Evolutionary conservation across 2,329 filamentous ascomycete species (phyloP), one percentile per base, ranked within the genome.

Genomic region (Rachicladosporium sp.): DNA sequence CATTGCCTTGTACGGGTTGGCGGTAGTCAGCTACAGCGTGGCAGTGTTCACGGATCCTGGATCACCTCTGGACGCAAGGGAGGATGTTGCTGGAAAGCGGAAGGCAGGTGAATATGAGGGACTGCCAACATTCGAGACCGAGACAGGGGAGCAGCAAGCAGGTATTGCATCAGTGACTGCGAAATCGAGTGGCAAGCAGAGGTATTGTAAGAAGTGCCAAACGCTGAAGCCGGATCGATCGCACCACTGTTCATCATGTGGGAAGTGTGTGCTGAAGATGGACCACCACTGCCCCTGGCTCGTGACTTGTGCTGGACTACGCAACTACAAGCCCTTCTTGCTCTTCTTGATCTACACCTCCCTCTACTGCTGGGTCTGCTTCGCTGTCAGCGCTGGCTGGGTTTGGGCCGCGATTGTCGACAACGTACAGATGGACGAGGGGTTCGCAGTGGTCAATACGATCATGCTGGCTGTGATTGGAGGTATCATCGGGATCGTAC

Each of bases 251-350:
- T 93, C 86, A 8, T 93, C 87, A 3, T 98, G 91, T 65, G 78
- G 81, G 50, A 81, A 82, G 55, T 98, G 91, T 60, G 88, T 98
- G 19, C 71, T 98, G 60, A 98, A 98, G 70, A 98, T 98, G 91
- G 91, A 98, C 59, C 91, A 98, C 61, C 91, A 98, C 66, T 98
- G 91, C 60, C 91, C 91, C 10, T 98, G 91, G 91, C 73, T 98
- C 36, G 89, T 91, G 21, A 94, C 86, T 3, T 98, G 91, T 61
- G 83, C 98, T 43, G 91, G 91, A 12, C 68, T 98, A 47, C 78
- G 77, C 56, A 98, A 98, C 64, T 93, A 95, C 70, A 98, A 98
- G 65, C 74, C 88, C 0, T 98, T 98, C 58, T 61, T 98, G 38
- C 72, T 96, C 3, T 98, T 96, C 60, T 70, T 98, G 19, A 74